A percentile compares a stretch with the other conserved stretches of the same genome.
phyloP scores from a whole-genome alignment of 371 early-diverging fungal genomes.

The Basidiobolus meristosporus region DNA sequence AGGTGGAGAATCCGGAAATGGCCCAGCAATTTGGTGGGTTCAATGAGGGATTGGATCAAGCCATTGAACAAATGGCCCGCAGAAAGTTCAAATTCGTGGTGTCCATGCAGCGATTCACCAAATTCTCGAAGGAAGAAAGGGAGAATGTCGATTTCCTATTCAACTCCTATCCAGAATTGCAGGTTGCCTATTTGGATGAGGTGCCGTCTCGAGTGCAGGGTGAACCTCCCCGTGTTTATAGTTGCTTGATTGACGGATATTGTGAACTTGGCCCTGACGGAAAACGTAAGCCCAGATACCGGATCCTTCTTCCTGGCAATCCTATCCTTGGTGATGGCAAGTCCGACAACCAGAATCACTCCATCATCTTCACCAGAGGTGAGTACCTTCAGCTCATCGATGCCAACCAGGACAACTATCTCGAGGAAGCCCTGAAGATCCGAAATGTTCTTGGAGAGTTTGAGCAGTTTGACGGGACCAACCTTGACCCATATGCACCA shows the following conservation, averaged over 20 bases:
- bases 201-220: slow-evolving; percentile 16
- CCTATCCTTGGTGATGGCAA: slow-evolving; percentile 84
- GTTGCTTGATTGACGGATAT: slow-evolving; percentile 55
- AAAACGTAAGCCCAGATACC: slow-evolving; percentile 46
- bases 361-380: slow-evolving; percentile 70
- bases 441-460: slow-evolving; percentile 74
- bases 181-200: slow-evolving; percentile 70
- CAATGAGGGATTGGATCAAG: slow-evolving; percentile 38
- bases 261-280: slow-evolving; percentile 40
- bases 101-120: slow-evolving; percentile 74
- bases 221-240: slow-evolving; percentile 34
- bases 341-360: slow-evolving; percentile 79
- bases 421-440: slow-evolving; percentile 77
- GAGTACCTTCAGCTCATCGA: slow-evolving; percentile 73
- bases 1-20: slow-evolving; percentile 66
- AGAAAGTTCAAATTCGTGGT: slow-evolving; percentile 74
- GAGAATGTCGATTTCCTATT: slow-evolving; percentile 65
- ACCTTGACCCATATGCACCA: slow-evolving; percentile 3
- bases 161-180: slow-evolving; percentile 54
- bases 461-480: slow-evolving; percentile 43
- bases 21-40: slow-evolving; percentile 36
- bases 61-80: slow-evolving; percentile 37
- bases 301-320: slow-evolving; percentile 67
- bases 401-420: slow-evolving; percentile 85
- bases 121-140: slow-evolving; percentile 51